Evolutionary conservation across 345 rosid species (phyloP).

Genomic region (Orychophragmus violaceus): DNA sequence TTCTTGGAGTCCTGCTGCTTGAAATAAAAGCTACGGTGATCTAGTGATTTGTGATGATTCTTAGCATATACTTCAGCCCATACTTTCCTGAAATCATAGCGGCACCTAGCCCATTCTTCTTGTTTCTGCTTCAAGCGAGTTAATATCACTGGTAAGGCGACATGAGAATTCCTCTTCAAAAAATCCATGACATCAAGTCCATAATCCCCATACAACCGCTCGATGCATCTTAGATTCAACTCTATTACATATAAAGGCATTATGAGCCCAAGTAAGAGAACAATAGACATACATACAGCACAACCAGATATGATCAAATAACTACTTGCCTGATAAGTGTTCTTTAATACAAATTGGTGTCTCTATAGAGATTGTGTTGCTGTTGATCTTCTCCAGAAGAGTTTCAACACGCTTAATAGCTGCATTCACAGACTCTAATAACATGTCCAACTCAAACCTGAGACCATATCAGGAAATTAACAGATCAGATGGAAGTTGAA

Average conservation of each 20-base stretch:
- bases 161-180: conserved; percentile 63
- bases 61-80: conserved; percentile 98
- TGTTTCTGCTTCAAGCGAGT: conserved; percentile 99
- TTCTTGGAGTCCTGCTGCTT: conserved; percentile 97
- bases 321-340: conserved; percentile 65
- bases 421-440: conserved; percentile 81
- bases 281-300: background rate
- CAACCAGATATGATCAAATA: background rate
- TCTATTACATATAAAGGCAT: conserved; percentile 39
- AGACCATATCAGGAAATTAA: conserved; percentile 20
- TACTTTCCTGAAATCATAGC: conserved; percentile 88
- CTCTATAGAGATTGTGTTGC: conserved; percentile 54
- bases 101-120: conserved; percentile 99
- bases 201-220: conserved; percentile 91
- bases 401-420: conserved; percentile 80
- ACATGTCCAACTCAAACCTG: conserved; percentile 99
- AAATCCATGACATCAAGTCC: conserved; percentile 96
- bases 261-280: conserved; percentile 7
- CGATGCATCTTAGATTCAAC: conserved; percentile 87
- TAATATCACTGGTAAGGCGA: conserved; percentile 83
- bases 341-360: conserved; percentile 60
- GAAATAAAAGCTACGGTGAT: conserved; percentile 97
- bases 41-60: conserved; percentile 93
- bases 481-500: conserved; percentile 3
- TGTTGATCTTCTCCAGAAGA: conserved; percentile 70